Base-by-base conservation (phyloP, 2,329 filamentous ascomycete species). In the Myriangium duriaei region DNA sequence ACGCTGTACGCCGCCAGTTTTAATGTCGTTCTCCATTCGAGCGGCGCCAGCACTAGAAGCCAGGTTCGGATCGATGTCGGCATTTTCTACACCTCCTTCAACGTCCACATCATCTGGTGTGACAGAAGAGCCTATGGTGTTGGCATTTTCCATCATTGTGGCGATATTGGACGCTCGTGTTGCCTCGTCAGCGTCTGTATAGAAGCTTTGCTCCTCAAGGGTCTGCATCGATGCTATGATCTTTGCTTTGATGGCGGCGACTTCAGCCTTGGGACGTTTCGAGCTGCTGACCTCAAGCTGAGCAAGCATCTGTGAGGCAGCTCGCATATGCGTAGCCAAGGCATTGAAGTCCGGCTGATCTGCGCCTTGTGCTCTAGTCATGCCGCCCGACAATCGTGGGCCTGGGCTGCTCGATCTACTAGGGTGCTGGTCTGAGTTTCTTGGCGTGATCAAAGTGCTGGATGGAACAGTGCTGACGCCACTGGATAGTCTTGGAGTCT, bases 181-280 rank as follows among this genome's bases (percentile, higher is more conserved):
- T n/a, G 65, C 64, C 34, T 86, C 81, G 45, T 26, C 21, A n/a
- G 7, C 21, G 21, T 86, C 81, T 2, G 74, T 62, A 34, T 85
- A 76, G 50, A 91, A 91, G 54, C 77, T 87, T 55, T 88, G 80
- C 57, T 91, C 84, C 57, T 91, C 83, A 6, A 91, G 62, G 47
- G 72, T 85, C 56, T 91, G 83, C 84, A 91, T 91, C 56, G 82
- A 88, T 2, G 83, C 83, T 50, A 91, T 91, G 46, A 91, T 91
- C 60, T 84, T 86, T 29, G 81, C 77, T 48, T 84, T 72, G 55
- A 91, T 91, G 5, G 82, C 80, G 12, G 81, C 83, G 4, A 91
- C 83, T 58, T 91, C 83, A 18, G 77, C 74, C 52, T 74, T 81
- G 1, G 83, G 83, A 21, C 83, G 69, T 59, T 88, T 91, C 17